These are phyloP conservation scores for Sugiyamaella grinbergsii DNA, from an alignment of 1,139 yeast genomes.

Conservation along the genomic window DNA sequence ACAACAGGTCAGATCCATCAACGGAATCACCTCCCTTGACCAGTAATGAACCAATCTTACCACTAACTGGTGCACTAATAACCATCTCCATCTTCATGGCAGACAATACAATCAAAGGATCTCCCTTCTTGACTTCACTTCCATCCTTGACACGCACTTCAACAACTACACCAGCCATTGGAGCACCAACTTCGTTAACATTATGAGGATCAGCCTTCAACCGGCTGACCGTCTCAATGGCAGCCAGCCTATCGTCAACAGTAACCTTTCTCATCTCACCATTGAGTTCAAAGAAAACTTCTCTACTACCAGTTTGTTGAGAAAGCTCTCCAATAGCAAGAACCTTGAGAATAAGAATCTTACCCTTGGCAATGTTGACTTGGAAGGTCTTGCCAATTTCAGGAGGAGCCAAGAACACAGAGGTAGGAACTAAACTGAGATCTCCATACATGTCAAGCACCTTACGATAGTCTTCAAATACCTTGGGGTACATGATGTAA, in stretches of 20 bases:
- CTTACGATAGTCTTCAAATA: slow-evolving; percentile 82
- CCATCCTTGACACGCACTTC: slow-evolving; percentile 91
- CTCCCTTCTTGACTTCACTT: slow-evolving; percentile 91
- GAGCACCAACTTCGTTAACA: slow-evolving; percentile 95
- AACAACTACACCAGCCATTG: slow-evolving; percentile 98
- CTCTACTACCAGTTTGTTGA: slow-evolving; percentile 84
- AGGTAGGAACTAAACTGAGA: slow-evolving; percentile 88
- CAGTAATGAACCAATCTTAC: slow-evolving; percentile 72
- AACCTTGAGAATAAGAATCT: slow-evolving; percentile 84
- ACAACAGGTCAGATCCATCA: slow-evolving; percentile 84
- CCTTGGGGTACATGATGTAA: slow-evolving; percentile 97
- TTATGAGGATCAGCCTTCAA: slow-evolving; percentile 86
- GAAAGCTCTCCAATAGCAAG: slow-evolving; percentile 92
- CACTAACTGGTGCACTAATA: slow-evolving; percentile 86
- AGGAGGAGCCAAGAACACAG: slow-evolving; percentile 84
- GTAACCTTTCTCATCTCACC: slow-evolving; percentile 98
- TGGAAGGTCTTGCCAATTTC: slow-evolving; percentile 83
- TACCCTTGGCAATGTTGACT: slow-evolving; percentile 93
- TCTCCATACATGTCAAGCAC: slow-evolving; percentile 82
- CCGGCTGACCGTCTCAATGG: slow-evolving; percentile 81
- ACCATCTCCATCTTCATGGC: slow-evolving; percentile 99
- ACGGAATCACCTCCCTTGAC: slow-evolving; percentile 94
- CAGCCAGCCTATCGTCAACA: slow-evolving; percentile 82
- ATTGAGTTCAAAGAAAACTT: slow-evolving; percentile 94
- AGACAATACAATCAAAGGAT: slow-evolving; percentile 87